Evolutionary conservation across 768 basidiomycete species (phyloP).

Genomic region (Termitomyces sp.): DNA sequence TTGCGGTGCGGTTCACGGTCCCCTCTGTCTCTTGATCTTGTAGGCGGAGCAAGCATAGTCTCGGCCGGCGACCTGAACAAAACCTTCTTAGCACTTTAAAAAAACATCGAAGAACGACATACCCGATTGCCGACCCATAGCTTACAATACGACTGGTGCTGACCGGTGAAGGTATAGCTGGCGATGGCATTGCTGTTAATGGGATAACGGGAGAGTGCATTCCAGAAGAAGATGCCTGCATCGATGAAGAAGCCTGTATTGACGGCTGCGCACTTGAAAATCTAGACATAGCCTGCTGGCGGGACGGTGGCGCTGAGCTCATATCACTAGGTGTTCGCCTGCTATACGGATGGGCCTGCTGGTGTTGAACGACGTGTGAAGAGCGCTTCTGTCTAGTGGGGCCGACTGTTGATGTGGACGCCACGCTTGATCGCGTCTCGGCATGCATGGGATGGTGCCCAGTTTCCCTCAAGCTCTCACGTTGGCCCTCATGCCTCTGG

Average conservation of each 20-base stretch:
- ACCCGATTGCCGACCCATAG: slow-evolving; percentile 21
- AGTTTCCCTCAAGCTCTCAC: slow-evolving; percentile 22
- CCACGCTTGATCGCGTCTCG: slow-evolving; percentile 17
- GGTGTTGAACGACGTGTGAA: slow-evolving; percentile 7
- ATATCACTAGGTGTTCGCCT: slow-evolving; percentile 10
- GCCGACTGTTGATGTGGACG: slow-evolving; percentile 9
- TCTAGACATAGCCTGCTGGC: slow-evolving; percentile 19
- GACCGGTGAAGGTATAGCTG: slow-evolving; percentile 19
- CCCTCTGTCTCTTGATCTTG: slow-evolving; percentile 8
- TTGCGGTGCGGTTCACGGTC: slow-evolving; percentile 16
- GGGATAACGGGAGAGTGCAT: slow-evolving; percentile 17
- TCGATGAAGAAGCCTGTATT: slow-evolving; percentile 19
- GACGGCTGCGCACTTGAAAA: slow-evolving; percentile 21
- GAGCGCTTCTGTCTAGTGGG: slow-evolving; percentile 13
- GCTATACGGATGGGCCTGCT: slow-evolving; percentile 16
- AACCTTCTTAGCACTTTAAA: background rate
- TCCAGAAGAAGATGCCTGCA: slow-evolving; percentile 20
- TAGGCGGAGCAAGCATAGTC: slow-evolving; percentile 12
- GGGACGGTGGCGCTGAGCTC: slow-evolving; percentile 13
- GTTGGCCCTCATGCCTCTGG: slow-evolving; percentile 20
- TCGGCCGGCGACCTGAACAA: slow-evolving; percentile 19
- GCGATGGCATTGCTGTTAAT: slow-evolving; percentile 18
- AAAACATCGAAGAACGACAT: slow-evolving; percentile 6
- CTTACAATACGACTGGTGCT: slow-evolving; percentile 19
- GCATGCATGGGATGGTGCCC: slow-evolving; percentile 18